Conservation (phyloP, 2,329 filamentous ascomycete species). For the Chrysoporthe puriensis region DNA sequence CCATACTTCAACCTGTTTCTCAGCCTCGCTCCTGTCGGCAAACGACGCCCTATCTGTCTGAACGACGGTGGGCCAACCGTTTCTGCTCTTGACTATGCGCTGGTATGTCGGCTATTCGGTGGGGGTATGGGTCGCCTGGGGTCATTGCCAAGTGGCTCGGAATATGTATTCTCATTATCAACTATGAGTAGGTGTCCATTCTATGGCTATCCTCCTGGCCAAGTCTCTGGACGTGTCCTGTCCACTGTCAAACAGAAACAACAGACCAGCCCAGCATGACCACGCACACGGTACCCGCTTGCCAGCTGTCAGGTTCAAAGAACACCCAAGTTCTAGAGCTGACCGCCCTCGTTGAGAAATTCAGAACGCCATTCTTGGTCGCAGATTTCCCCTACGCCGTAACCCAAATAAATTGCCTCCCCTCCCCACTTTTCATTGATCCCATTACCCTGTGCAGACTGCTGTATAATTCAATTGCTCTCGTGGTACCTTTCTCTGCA, state of each 20-base stretch:
- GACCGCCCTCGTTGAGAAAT: background rate
- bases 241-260: background rate
- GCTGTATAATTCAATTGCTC: background rate
- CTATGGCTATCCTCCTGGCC: background rate
- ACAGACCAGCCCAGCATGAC: background rate
- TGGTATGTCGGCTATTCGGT: too few species aligned
- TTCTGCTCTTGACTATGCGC: background rate
- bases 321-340: background rate
- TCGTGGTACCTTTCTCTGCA: background rate
- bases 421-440: background rate
- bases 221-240: too few species aligned
- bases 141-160: background rate
- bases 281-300: background rate
- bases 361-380: constrained; percentile 3
- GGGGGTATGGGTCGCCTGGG: background rate
- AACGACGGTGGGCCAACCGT: too few species aligned
- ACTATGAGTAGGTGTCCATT: background rate
- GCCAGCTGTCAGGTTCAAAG: background rate
- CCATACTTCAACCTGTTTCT: background rate
- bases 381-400: constrained; percentile 2
- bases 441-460: background rate
- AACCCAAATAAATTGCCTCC: background rate
- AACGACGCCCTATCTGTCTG: too few species aligned
- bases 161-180: constrained; percentile 4
- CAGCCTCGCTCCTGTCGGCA: too few species aligned